phyloP scores from a whole-genome alignment of 345 rosid species.

The Boechera divaricarpa region DNA sequence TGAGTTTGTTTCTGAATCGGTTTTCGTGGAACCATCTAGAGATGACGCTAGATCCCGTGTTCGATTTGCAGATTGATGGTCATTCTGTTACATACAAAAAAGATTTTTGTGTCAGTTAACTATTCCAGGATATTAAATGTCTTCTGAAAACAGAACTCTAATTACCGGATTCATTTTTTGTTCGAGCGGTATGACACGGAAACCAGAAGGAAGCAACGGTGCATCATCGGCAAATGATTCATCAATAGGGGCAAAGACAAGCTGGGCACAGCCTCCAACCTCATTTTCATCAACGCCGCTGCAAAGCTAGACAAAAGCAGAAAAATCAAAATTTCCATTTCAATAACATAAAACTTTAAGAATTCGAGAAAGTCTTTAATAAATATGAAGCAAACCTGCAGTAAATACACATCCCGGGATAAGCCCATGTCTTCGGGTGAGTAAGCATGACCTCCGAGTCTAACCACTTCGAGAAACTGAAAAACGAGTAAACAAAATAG shows the following conservation, averaged over 20 bases:
- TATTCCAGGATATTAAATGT: neutral
- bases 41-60: slow-evolving; percentile 94
- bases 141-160: neutral
- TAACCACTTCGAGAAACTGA: slow-evolving; percentile 91
- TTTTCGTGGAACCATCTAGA: slow-evolving; percentile 61
- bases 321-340: neutral
- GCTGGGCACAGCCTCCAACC: slow-evolving; percentile 91
- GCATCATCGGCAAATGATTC: slow-evolving; percentile 98
- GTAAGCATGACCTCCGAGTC: slow-evolving; percentile 88
- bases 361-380: neutral
- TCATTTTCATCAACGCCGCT: slow-evolving; percentile 93
- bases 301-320: slow-evolving; percentile 60
- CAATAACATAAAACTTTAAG: neutral
- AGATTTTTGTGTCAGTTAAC: neutral
- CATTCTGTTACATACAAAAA: slow-evolving; percentile 27
- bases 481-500: slow-evolving; percentile 3
- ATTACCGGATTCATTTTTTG: slow-evolving; percentile 64
- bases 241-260: slow-evolving; percentile 93
- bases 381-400: slow-evolving; percentile 60
- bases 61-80: slow-evolving; percentile 54
- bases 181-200: slow-evolving; percentile 88
- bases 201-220: slow-evolving; percentile 91
- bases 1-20: slow-evolving; percentile 52
- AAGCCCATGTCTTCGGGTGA: slow-evolving; percentile 83
- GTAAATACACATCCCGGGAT: slow-evolving; percentile 87